Percentiles rank a stretch among this genome's conserved stretches.
phyloP scores from a whole-genome alignment of 176 grass and related monocot species.

The Lolium perenne region DNA sequence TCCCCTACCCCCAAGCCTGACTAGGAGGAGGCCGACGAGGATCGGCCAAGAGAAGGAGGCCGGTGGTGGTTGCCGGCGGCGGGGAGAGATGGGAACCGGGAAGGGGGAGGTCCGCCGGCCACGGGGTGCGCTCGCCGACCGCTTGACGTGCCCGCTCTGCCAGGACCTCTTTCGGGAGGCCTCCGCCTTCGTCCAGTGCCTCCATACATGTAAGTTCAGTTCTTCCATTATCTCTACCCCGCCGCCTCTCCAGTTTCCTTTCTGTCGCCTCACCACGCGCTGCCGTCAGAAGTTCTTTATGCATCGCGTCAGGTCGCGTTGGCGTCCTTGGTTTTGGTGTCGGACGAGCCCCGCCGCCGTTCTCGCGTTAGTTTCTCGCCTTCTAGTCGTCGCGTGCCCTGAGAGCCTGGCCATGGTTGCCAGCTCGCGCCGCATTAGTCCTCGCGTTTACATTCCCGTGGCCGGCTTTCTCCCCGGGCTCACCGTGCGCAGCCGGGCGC shows the following conservation, averaged over 20 bases:
- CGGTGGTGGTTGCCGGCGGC: too few relatives aligned
- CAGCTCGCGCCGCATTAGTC: background rate
- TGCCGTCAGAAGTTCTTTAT: background rate
- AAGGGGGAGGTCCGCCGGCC: slow-evolving; percentile 48
- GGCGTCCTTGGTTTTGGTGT: slow-evolving; percentile 15
- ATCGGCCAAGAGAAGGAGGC: too few relatives aligned
- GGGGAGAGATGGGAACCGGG: background rate
- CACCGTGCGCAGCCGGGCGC: background rate
- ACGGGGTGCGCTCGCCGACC: slow-evolving; percentile 45
- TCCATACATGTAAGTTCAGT: slow-evolving; percentile 79
- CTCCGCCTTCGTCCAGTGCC: slow-evolving; percentile 84
- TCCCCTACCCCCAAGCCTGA: background rate
- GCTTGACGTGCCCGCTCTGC: slow-evolving; percentile 94
- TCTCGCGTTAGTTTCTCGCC: slow-evolving; percentile 2
- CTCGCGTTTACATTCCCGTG: background rate
- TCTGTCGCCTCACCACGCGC: background rate
- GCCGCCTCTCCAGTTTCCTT: slow-evolving; percentile 15
- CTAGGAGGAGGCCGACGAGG: background rate
- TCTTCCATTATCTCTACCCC: slow-evolving; percentile 8
- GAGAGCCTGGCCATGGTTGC: background rate
- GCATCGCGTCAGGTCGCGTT: background rate
- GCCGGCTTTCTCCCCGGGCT: background rate
- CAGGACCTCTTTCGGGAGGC: slow-evolving; percentile 70
- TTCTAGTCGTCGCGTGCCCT: background rate
- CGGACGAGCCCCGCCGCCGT: background rate